These are phyloP conservation scores for Saturnispora sekii DNA, from an alignment of 805 yeast species.

Conservation along the genomic window DNA sequence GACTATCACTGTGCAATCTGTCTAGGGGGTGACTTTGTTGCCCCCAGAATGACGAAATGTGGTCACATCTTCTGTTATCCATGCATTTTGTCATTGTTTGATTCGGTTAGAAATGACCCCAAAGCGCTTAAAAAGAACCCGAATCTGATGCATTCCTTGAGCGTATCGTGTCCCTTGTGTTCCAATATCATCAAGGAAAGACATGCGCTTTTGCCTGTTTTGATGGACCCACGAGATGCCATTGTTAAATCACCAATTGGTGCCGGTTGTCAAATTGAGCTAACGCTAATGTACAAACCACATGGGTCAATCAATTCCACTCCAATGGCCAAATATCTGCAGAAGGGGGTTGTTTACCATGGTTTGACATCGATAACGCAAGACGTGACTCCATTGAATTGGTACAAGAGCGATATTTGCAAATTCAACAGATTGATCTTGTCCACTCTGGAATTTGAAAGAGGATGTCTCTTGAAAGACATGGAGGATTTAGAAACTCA, in stretches of 20 bases:
- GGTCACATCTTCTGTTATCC: conserved; percentile 88
- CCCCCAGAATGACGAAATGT: conserved; percentile 92
- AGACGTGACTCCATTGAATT: conserved; percentile 14
- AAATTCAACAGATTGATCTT: conserved; percentile 63
- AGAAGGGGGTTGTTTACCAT: conserved; percentile 40
- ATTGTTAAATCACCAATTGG: conserved; percentile 44
- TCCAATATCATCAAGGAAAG: conserved; percentile 43
- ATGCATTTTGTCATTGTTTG: conserved; percentile 67
- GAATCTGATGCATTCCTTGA: conserved; percentile 21
- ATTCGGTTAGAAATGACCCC: conserved; percentile 26
- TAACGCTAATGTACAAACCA: conserved; percentile 56
- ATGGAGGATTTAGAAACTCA: conserved; percentile 41
- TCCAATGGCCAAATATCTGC: conserved; percentile 20
- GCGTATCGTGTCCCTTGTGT: conserved; percentile 63
- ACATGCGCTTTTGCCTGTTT: conserved; percentile 57
- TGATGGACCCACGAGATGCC: conserved; percentile 34
- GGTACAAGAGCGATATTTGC: conserved; percentile 68
- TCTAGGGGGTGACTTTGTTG: conserved; percentile 69
- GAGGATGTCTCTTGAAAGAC: conserved; percentile 51
- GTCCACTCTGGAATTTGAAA: conserved; percentile 48
- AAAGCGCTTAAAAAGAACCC: conserved; percentile 15
- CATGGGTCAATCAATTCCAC: conserved; percentile 25
- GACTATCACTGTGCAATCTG: conserved; percentile 82
- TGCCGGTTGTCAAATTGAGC: conserved; percentile 41
- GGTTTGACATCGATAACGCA: conserved; percentile 24